A percentile compares a stretch with the other conserved stretches of the same genome.
Conservation (phyloP, 345 rosid species). For the Arabidopsis arenosa region DNA sequence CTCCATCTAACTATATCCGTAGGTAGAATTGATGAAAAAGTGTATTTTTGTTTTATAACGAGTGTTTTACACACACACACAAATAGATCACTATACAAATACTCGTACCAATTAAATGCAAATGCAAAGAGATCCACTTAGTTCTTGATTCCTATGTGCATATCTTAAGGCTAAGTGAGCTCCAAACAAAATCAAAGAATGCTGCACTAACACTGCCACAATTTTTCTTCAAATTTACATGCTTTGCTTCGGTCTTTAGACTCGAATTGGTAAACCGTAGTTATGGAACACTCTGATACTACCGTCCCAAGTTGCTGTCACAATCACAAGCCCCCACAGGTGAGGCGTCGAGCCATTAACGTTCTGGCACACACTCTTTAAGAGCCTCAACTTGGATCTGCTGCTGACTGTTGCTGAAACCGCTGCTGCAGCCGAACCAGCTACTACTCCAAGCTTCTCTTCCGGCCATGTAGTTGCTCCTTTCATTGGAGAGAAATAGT, state of each 20-base stretch:
- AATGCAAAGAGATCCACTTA: slow-evolving; percentile 32
- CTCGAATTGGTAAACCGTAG: slow-evolving; percentile 73
- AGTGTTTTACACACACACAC: neutral
- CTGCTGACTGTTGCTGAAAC: slow-evolving; percentile 50
- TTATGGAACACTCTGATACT: slow-evolving; percentile 74
- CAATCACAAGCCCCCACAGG: slow-evolving; percentile 58
- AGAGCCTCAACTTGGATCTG: slow-evolving; percentile 61
- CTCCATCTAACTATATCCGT: slow-evolving; percentile 74
- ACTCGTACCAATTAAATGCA: slow-evolving; percentile 1
- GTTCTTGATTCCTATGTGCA: slow-evolving; percentile 4
- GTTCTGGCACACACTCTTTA: slow-evolving; percentile 65
- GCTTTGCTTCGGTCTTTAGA: slow-evolving; percentile 35
- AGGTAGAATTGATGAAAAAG: slow-evolving; percentile 56
- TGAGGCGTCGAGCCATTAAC: slow-evolving; percentile 57
- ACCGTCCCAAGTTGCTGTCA: slow-evolving; percentile 84
- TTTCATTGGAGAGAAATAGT: slow-evolving; percentile 58
- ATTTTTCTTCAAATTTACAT: slow-evolving; percentile 8
- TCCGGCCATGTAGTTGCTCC: slow-evolving; percentile 85
- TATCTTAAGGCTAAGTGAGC: slow-evolving; percentile 10
- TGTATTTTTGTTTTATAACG: neutral
- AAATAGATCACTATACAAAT: neutral
- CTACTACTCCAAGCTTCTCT: slow-evolving; percentile 63
- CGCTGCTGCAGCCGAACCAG: slow-evolving; percentile 48
- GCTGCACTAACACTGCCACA: slow-evolving; percentile 33
- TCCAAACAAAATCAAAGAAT: slow-evolving; percentile 39